phyloP scores from a whole-genome alignment of 768 basidiomycete species.

The Boletus vermiculosoides region DNA sequence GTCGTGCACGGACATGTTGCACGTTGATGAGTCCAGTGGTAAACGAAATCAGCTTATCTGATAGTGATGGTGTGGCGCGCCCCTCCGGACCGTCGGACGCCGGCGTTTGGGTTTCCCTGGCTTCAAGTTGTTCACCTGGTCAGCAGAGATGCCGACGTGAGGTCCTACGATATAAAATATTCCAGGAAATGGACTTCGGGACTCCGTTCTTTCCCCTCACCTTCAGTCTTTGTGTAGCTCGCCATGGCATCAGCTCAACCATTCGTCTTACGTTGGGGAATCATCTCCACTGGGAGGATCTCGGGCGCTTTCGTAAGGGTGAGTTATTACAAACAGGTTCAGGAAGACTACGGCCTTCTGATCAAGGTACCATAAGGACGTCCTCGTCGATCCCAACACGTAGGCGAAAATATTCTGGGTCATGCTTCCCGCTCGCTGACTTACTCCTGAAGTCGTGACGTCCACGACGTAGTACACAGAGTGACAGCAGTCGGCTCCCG shows the following conservation, averaged over 20 bases:
- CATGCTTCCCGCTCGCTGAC: background rate
- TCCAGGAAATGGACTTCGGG: background rate
- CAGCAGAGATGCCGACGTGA: constrained; percentile 1
- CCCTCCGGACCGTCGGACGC: constrained; percentile 3
- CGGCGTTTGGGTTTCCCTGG: background rate
- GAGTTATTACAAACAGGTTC: constrained; percentile 5
- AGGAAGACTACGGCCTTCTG: background rate
- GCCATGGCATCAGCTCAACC: constrained; percentile 31
- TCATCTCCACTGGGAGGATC: constrained; percentile 81
- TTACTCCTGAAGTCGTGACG: constrained; percentile 49
- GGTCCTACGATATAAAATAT: constrained; percentile 5
- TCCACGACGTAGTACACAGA: constrained; percentile 65
- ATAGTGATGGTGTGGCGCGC: background rate
- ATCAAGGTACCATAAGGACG: constrained; percentile 50
- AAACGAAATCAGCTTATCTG: constrained; percentile 7
- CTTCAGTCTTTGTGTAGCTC: background rate
- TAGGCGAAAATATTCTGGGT: constrained; percentile 31
- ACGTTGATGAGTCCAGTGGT: background rate
- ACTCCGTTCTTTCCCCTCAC: background rate
- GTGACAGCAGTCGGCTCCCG: constrained; percentile 79
- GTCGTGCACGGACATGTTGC: constrained; percentile 2
- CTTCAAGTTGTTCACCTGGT: constrained; percentile 8
- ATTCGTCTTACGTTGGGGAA: constrained; percentile 72
- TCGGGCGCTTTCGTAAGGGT: constrained; percentile 69
- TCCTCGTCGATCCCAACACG: constrained; percentile 75